Evolutionary conservation across 192 early-diverging fungal species (phyloP), one percentile per base, ranked within the genome.

Genomic region (Coemansia aciculifera): DNA sequence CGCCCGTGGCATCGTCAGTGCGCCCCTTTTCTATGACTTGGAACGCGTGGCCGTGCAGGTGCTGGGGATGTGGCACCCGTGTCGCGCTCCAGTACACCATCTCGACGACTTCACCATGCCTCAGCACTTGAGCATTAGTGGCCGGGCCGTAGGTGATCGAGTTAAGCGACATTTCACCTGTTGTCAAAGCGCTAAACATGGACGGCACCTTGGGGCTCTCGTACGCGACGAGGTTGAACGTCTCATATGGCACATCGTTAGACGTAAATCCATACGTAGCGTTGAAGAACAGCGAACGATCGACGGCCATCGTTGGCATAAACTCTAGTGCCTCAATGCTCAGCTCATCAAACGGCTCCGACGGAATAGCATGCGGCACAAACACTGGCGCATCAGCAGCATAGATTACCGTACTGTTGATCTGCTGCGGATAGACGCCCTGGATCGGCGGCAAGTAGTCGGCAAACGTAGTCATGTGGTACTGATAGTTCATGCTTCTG

Each of bases 31-130:
- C 86, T n/a, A 89, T 81, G 54, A 95, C 79, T 74, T 93, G 90
- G 86, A 95, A 94, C 8, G 72, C 69, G 73, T 95, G 92, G 11
- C 94, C 94, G 69, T 95, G 94, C 15, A 94, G 74, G 74, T 95
- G 94, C 85, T 93, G 81, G 68, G 85, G 66, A 39, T 96, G 94
- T 56, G 78, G 75, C 31, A 87, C 85, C 42, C 63, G 52, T 59
- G 91, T 89, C 15, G 84, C 60, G 70, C 91, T 96, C 74, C 84
- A 88, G 48, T 94, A 77, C 37, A 90, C 74, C 63, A 94, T 77
- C 77, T 94, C 88, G 31, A 91, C 59, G 51, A 87, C 80, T 19
- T 90, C 75, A 52, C 79, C 44, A 65, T 89, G 77, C 46, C 87
- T 79, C 15, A 92, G 54, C n/a, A 92, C 83, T 60, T 84, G 75